phyloP scores from a whole-genome alignment of 1,284 basidiomycete genomes.

The Trichosporon coremiiforme region DNA sequence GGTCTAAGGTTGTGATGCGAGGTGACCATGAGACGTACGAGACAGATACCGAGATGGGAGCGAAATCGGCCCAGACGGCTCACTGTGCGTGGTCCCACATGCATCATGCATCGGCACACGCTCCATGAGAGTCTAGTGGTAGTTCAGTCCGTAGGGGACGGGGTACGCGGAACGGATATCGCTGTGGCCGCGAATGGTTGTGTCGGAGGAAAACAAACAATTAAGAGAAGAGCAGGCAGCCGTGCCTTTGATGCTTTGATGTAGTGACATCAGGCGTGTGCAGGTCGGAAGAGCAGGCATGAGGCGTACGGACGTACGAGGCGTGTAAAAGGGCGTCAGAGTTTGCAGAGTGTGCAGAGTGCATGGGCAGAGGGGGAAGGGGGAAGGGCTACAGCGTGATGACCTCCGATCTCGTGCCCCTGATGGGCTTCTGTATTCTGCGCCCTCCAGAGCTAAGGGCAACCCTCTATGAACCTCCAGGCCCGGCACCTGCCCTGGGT shows the following conservation, averaged over 20 bases:
- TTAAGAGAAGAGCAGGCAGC: too few relatives aligned
- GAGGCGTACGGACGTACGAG: background rate
- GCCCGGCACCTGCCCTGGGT: background rate
- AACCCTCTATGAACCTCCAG: background rate
- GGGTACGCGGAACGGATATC: background rate
- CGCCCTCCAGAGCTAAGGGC: background rate
- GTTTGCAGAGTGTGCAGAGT: background rate
- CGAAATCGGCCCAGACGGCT: background rate
- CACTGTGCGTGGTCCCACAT: background rate
- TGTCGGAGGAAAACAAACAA: background rate
- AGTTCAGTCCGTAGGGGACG: background rate
- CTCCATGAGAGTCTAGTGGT: background rate
- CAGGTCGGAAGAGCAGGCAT: background rate
- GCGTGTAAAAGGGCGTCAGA: too few relatives aligned
- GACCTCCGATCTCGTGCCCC: background rate
- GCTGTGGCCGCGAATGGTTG: background rate
- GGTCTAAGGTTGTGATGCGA: background rate
- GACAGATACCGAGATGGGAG: background rate
- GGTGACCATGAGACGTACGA: background rate
- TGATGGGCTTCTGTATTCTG: background rate
- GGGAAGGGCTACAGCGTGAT: background rate
- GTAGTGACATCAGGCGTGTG: conserved; percentile 3
- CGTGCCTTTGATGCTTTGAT: too few relatives aligned
- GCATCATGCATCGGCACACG: background rate
- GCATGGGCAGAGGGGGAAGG: background rate